Percentiles rank a stretch among this genome's conserved stretches.
These are phyloP conservation scores for Rhynchospora tenuis DNA, from an alignment of 176 grass and related monocot species.

Conservation along the genomic window DNA sequence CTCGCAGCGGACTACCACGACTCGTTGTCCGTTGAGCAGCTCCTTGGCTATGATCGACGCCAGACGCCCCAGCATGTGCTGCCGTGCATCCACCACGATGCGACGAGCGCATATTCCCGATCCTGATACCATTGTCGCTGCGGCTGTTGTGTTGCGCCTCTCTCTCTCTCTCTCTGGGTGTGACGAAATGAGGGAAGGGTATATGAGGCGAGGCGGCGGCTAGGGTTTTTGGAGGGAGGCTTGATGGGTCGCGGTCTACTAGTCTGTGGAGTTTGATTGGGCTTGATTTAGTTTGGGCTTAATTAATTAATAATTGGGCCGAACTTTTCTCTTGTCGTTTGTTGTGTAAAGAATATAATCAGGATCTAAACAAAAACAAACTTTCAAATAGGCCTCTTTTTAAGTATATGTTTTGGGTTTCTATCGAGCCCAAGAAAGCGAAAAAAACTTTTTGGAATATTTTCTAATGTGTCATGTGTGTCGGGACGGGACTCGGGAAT, in stretches of 20 bases:
- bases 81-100: conserved; percentile 31
- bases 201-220: conserved; percentile 18
- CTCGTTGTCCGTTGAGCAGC: conserved; percentile 30
- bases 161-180: conserved; percentile 11
- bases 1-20: conserved; percentile 36
- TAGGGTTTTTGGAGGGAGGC: conserved; percentile 9
- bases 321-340: not conserved
- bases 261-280: not conserved
- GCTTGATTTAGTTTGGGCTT: too few relatives aligned
- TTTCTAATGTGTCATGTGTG: too few relatives aligned
- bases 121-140: conserved; percentile 28
- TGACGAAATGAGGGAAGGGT: not conserved
- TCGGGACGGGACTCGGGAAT: too few relatives aligned
- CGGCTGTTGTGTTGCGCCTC: conserved; percentile 6
- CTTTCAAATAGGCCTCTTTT: not conserved
- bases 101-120: conserved; percentile 23
- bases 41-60: conserved; percentile 34
- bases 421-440: not conserved
- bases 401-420: not conserved
- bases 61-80: conserved; percentile 32
- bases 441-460: too few relatives aligned
- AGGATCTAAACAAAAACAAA: not conserved
- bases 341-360: not conserved
- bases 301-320: not conserved
- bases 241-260: not conserved